Evolutionary conservation across 2,329 filamentous ascomycete genomes (phyloP).

Genomic region (Penicillium sp.): DNA sequence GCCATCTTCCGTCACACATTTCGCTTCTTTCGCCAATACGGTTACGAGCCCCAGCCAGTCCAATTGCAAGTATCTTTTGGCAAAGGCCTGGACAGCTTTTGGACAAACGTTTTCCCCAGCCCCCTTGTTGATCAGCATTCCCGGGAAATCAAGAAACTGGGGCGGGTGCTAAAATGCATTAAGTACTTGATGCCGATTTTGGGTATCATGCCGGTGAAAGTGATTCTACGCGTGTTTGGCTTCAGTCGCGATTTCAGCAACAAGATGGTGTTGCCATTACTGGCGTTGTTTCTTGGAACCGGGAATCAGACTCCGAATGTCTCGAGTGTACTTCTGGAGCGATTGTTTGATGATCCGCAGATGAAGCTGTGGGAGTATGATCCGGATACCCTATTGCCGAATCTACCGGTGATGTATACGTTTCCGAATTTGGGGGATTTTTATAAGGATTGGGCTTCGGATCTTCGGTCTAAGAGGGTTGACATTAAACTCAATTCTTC

Average conservation of each 20-base stretch:
- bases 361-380: slow-evolving; percentile 63
- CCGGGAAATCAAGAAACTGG: slow-evolving; percentile 56
- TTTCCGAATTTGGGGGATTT: slow-evolving; percentile 61
- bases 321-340: slow-evolving; percentile 65
- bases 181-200: slow-evolving; percentile 57
- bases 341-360: slow-evolving; percentile 58
- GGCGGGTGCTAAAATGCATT: slow-evolving; percentile 55
- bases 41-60: slow-evolving; percentile 57
- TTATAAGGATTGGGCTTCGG: slow-evolving; percentile 56
- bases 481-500: slow-evolving; percentile 47
- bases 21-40: slow-evolving; percentile 60
- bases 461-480: slow-evolving; percentile 55
- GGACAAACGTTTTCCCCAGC: slow-evolving; percentile 62
- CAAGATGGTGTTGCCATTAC: slow-evolving; percentile 68
- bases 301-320: slow-evolving; percentile 74
- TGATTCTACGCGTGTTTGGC: slow-evolving; percentile 65
- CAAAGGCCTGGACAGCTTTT: slow-evolving; percentile 57
- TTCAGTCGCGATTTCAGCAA: slow-evolving; percentile 71
- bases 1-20: slow-evolving; percentile 63
- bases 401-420: slow-evolving; percentile 58
- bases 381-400: slow-evolving; percentile 54
- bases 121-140: slow-evolving; percentile 56
- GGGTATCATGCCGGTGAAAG: slow-evolving; percentile 59
- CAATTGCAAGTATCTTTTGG: slow-evolving; percentile 62
- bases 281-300: slow-evolving; percentile 72